A percentile compares a stretch with the other conserved stretches of the same genome.
Evolutionary conservation across 1,139 yeast species (phyloP).

Genomic region (Blastobotrys malaysiensis): DNA sequence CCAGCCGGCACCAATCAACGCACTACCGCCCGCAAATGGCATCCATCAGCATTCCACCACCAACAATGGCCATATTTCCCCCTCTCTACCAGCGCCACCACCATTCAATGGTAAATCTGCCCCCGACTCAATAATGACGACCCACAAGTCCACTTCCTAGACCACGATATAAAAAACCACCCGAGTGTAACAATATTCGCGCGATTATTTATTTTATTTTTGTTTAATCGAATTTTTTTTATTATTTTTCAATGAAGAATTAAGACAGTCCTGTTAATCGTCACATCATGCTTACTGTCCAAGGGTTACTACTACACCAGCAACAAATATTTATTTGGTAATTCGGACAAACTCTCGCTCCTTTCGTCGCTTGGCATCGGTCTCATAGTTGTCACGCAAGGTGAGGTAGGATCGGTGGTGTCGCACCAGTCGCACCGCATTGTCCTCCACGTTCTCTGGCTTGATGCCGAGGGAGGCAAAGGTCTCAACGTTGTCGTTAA

Average conservation of each 20-base stretch:
- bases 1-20: not conserved
- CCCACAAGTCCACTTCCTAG: not conserved
- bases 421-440: constrained; percentile 56
- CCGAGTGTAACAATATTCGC: not conserved
- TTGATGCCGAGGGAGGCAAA: constrained; percentile 71
- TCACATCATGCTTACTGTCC: not conserved
- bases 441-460: constrained; percentile 63
- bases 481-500: constrained; percentile 58
- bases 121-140: not conserved
- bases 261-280: not conserved
- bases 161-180: no score
- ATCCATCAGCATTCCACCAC: no score
- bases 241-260: not conserved
- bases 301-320: no score
- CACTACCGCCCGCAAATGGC: no score
- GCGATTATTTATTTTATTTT: not conserved
- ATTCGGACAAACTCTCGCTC: constrained; percentile 32
- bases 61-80: no score
- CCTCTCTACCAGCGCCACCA: not conserved
- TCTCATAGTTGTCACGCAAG: constrained; percentile 33
- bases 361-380: constrained; percentile 31
- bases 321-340: constrained; percentile 22
- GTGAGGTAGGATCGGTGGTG: constrained; percentile 34
- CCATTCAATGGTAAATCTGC: not conserved
- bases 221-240: not conserved